Conservation (phyloP, 106 monocot genomes). For the Dendrobium officinale region DNA sequence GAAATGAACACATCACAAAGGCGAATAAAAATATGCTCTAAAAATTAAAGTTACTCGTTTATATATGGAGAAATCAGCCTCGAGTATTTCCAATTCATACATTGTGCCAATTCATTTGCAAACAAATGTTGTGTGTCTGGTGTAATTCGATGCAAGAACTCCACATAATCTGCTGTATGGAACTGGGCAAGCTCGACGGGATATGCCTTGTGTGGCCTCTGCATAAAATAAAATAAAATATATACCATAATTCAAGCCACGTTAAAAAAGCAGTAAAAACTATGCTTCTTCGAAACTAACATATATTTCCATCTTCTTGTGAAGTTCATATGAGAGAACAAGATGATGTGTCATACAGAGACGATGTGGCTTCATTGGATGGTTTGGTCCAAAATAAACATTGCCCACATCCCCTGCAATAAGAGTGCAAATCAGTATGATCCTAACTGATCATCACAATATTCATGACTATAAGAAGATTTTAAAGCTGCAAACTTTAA, state of each 20-base stretch:
- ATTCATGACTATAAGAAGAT: background rate
- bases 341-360: slow-evolving; percentile 98
- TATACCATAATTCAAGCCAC: background rate
- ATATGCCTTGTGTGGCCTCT: slow-evolving; percentile 98
- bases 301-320: slow-evolving; percentile 99
- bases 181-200: slow-evolving; percentile 94
- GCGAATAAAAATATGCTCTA: background rate
- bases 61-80: background rate
- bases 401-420: slow-evolving; percentile 89
- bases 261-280: background rate
- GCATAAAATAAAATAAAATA: slow-evolving; percentile 16
- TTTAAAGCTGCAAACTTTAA: background rate
- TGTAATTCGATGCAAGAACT: slow-evolving; percentile 88
- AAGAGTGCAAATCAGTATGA: slow-evolving; percentile 1
- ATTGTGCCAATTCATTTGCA: slow-evolving; percentile 54
- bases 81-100: slow-evolving; percentile 31
- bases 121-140: slow-evolving; percentile 73
- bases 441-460: background rate
- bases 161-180: slow-evolving; percentile 92
- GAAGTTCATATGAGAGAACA: slow-evolving; percentile 87
- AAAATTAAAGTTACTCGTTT: background rate
- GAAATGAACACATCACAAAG: background rate
- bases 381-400: slow-evolving; percentile 96
- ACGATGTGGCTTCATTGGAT: slow-evolving; percentile 98
- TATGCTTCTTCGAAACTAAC: slow-evolving; percentile 43